Evolutionary conservation across 73 alveolate species (phyloP).

Genomic region (Tetrahymena elliotti): DNA sequence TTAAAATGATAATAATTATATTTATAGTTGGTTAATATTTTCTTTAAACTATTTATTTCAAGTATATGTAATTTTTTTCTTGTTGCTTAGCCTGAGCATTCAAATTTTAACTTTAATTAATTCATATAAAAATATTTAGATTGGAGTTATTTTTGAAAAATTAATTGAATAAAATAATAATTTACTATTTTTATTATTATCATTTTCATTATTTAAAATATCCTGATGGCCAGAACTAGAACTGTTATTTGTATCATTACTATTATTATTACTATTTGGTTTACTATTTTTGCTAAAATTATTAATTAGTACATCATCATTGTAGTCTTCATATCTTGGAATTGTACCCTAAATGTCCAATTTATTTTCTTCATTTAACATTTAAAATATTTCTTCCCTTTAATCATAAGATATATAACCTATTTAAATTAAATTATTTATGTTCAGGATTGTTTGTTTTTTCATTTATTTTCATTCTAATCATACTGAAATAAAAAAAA

Average conservation of each 20-base stretch:
- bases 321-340: not conserved
- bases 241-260: not conserved
- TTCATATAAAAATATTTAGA: not conserved
- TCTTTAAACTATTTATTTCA: too few relatives aligned
- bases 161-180: not conserved
- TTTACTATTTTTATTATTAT: not conserved
- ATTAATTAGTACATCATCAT: not conserved
- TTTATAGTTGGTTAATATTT: too few relatives aligned
- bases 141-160: not conserved
- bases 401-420: not conserved
- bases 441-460: not conserved
- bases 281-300: not conserved
- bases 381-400: not conserved
- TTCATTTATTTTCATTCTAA: not conserved
- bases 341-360: not conserved
- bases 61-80: too few relatives aligned
- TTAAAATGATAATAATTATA: too few relatives aligned
- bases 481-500: too few relatives aligned
- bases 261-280: not conserved
- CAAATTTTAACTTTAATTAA: too few relatives aligned
- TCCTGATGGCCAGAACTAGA: not conserved
- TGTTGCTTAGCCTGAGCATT: too few relatives aligned
- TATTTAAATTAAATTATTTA: not conserved
- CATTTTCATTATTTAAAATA: not conserved
- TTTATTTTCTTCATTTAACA: not conserved